Conservation (phyloP, 192 early-diverging fungal genomes). For the Coemansia sp. region DNA sequence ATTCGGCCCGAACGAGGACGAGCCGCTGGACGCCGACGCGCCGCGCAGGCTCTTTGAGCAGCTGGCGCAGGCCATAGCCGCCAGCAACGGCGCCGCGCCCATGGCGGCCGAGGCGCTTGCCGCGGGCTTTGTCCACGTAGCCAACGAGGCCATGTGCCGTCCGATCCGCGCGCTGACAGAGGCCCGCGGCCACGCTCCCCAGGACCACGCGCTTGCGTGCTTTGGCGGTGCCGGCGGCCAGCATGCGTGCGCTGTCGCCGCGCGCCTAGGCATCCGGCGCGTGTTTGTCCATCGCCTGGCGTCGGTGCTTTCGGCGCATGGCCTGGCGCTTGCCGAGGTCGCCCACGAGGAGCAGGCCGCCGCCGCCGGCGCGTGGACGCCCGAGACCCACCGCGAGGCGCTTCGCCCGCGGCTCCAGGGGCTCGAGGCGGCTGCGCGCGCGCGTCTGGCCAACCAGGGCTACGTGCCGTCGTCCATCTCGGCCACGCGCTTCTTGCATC, state of each 20-base stretch:
- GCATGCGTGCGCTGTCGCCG: conserved; percentile 93
- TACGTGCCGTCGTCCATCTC: conserved; percentile 58
- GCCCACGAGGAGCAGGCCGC: conserved; percentile 92
- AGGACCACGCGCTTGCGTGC: conserved; percentile 78
- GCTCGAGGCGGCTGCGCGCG: conserved; percentile 50
- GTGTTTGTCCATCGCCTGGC: conserved; percentile 87
- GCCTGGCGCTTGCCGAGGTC: conserved; percentile 82
- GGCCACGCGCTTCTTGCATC: conserved; percentile 72
- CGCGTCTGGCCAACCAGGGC: conserved; percentile 66
- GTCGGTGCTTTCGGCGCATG: conserved; percentile 93
- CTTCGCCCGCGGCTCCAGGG: conserved; percentile 56
- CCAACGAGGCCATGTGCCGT: conserved; percentile 95
- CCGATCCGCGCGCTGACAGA: conserved; percentile 92
- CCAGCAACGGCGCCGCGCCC: conserved; percentile 40
- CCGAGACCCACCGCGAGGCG: conserved; percentile 21
- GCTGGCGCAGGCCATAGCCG: conserved; percentile 67
- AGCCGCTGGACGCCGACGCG: conserved; percentile 70
- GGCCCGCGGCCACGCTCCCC: conserved; percentile 84
- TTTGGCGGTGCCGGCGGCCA: conserved; percentile 97
- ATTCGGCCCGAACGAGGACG: conserved; percentile 82
- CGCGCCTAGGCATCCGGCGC: conserved; percentile 74
- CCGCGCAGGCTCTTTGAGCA: conserved; percentile 62
- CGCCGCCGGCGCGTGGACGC: conserved; percentile 53
- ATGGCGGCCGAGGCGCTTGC: conserved; percentile 86
- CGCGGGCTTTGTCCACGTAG: conserved; percentile 91